Evolutionary conservation across 2,329 filamentous ascomycete species (phyloP), one percentile per base, ranked within the genome.

Genomic region (Hypoxylon sp.): DNA sequence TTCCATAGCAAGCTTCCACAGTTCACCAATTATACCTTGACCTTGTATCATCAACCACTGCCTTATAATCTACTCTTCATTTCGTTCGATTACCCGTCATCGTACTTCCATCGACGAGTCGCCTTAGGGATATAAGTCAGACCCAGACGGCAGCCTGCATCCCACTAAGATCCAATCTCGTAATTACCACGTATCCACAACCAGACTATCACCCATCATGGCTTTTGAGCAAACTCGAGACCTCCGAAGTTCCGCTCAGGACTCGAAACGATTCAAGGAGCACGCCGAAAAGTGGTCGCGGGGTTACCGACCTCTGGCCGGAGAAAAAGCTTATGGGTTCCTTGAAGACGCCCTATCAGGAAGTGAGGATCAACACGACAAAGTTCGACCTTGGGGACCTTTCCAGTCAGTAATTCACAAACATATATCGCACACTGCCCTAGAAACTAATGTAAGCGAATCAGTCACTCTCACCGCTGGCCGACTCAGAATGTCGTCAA

Each of bases 181-280:
- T 54, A 66, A 44, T 25, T 25, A 35, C 31, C 33, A 13, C 11
- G n/a, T 20, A 57, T 6, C 42, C 42, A 31, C 63, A 14, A 66
- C n/a, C 17, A 60, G 27, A 57, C 31, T 44, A 53, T 58, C 46
- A 17, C 40, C 25, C 33, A 69, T 53, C 63, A 78, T 78, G 77
- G 73, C 76, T 66, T 76, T 75, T 62, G 73, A 77, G 44, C 72
- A 74, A 46, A 66, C 73, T 53, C 82, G 82, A 64, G 83, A 85
- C 73, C 72, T 85, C 40, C 83, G 83, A 77, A 81, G 82, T 75
- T 78, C 77, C 57, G 76, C 79, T 66, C 80, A 80, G 66, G 82
- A 82, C 73, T 79, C 77, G 71, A 84, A 84, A 78, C 81, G 83
- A 61, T 72, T 69, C 75, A 84, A 84, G 76, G 81, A 84, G 72